Conservation (phyloP, 306 rosid genomes). For the Lathyrus oleraceus region DNA sequence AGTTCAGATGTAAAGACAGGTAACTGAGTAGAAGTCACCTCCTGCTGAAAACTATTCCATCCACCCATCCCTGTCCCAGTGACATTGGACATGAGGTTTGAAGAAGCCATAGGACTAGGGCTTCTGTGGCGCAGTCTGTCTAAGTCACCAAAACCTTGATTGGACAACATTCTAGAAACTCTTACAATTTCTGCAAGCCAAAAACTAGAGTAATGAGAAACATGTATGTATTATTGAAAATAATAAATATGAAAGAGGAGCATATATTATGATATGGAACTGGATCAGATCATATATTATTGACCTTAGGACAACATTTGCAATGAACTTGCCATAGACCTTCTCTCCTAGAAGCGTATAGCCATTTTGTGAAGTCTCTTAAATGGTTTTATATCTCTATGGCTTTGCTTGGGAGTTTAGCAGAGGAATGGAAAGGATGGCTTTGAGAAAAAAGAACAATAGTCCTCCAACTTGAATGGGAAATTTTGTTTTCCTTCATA, state of each 20-base stretch:
- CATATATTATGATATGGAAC: not conserved
- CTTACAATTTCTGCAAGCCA: slow-evolving; percentile 79
- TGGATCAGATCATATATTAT: slow-evolving; percentile 1
- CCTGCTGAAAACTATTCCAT: slow-evolving; percentile 91
- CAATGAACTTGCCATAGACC: slow-evolving; percentile 12
- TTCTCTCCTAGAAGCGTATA: not conserved
- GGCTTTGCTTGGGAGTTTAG: too few species aligned
- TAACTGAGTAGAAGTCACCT: slow-evolving; percentile 52
- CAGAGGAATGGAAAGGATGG: too few species aligned
- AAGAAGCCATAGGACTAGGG: slow-evolving; percentile 99
- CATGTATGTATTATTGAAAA: not conserved
- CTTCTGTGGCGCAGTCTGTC: slow-evolving; percentile 97
- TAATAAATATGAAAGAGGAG: not conserved
- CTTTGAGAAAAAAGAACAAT: too few species aligned
- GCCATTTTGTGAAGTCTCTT: not conserved
- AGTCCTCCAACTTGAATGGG: too few species aligned
- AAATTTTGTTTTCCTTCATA: too few species aligned
- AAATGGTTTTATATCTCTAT: not conserved
- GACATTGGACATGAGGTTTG: slow-evolving; percentile 81
- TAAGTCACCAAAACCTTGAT: slow-evolving; percentile 94
- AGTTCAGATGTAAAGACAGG: not conserved
- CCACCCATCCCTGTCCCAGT: slow-evolving; percentile 71
- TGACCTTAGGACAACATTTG: slow-evolving; percentile 1
- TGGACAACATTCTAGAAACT: slow-evolving; percentile 95
- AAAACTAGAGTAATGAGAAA: slow-evolving; percentile 34